phyloP scores from a whole-genome alignment of 2,329 filamentous ascomycete genomes.

The Cladosporium colombiae region DNA sequence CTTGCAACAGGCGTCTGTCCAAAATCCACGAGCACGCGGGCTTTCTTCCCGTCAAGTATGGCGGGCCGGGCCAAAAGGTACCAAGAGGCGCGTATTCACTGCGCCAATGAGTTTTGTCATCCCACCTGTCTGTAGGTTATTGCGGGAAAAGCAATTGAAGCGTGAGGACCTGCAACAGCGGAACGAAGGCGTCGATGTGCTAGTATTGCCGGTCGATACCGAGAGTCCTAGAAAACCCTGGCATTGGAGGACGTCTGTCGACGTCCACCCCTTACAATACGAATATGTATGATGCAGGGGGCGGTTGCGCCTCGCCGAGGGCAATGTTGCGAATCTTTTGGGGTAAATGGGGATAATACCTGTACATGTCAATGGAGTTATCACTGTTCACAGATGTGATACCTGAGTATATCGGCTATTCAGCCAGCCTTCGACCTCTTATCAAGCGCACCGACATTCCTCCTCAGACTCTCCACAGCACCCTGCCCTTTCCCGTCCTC shows the following conservation, averaged over 20 bases:
- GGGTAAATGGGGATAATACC: too few species aligned
- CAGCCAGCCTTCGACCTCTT: background rate
- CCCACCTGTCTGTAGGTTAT: background rate
- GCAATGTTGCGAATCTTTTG: too few species aligned
- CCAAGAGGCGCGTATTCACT: background rate
- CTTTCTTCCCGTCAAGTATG: background rate
- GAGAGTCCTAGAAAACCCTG: background rate
- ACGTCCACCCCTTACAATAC: background rate
- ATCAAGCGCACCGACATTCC: slow-evolving; percentile 15
- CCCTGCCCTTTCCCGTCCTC: slow-evolving; percentile 27
- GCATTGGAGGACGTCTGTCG: background rate
- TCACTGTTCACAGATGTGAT: background rate
- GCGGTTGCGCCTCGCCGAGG: background rate
- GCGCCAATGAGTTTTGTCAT: background rate
- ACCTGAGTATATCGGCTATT: background rate
- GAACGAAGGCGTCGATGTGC: background rate
- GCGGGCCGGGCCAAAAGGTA: background rate
- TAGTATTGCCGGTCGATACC: background rate
- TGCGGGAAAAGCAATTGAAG: background rate
- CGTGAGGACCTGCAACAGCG: background rate
- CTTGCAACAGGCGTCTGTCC: background rate
- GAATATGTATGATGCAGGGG: background rate
- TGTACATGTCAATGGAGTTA: background rate
- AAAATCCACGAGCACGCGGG: background rate
- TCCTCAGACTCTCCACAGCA: slow-evolving; percentile 34